Evolutionary conservation across 345 rosid species (phyloP).

Genomic region (Populus deltoides): DNA sequence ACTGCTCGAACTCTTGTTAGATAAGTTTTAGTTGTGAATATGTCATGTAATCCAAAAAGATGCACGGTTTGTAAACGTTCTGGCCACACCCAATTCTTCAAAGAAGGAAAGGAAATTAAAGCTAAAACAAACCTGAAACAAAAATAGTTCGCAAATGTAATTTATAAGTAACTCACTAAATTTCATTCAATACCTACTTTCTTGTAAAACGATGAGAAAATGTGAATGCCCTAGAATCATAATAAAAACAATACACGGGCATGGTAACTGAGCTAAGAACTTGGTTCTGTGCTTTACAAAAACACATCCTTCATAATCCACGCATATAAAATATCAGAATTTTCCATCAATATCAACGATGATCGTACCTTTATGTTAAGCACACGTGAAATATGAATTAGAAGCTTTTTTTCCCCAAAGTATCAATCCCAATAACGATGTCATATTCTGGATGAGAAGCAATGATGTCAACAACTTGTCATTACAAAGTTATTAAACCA

Average conservation of each 20-base stretch:
- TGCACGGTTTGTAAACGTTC: conserved; percentile 83
- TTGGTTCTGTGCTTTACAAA: neutral
- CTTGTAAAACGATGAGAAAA: neutral
- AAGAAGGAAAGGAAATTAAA: conserved; percentile 14
- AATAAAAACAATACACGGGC: neutral
- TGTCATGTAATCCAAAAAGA: conserved; percentile 59
- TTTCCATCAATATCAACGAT: neutral
- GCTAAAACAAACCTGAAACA: neutral
- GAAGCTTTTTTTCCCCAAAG: conserved; percentile 69
- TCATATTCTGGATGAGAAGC: conserved; percentile 65
- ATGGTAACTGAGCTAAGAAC: neutral
- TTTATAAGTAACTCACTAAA: neutral
- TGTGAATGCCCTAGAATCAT: neutral
- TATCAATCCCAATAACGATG: conserved; percentile 62
- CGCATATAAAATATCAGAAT: neutral
- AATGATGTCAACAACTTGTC: conserved; percentile 60
- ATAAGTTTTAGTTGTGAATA: conserved; percentile 68
- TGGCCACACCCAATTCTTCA: conserved; percentile 91
- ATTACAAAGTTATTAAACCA: conserved; percentile 13
- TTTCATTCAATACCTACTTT: neutral
- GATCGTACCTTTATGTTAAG: conserved; percentile 55
- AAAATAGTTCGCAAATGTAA: neutral
- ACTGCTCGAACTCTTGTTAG: conserved; percentile 78
- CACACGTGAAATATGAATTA: conserved; percentile 46
- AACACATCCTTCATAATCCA: neutral